A percentile compares a stretch with the other conserved stretches of the same genome.
phyloP scores from a whole-genome alignment of 768 basidiomycete genomes.

The Kwoniella dejecticola region DNA sequence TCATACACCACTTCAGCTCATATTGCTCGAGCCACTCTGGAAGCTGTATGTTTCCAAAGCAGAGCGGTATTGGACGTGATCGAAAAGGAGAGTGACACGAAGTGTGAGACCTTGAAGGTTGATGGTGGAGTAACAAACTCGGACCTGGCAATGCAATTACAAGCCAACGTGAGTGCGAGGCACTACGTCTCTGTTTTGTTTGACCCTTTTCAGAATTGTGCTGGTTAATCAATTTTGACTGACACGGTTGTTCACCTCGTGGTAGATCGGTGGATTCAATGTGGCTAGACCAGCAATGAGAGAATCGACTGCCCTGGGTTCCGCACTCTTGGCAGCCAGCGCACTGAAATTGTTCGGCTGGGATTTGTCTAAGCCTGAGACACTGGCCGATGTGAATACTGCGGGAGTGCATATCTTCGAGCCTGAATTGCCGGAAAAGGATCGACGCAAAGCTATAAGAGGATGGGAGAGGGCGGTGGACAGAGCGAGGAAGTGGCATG shows the following conservation, averaged over 20 bases:
- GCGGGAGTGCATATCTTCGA: conserved; percentile 73
- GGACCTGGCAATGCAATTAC: conserved; percentile 60
- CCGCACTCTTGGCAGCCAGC: conserved; percentile 87
- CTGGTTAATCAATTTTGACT: neutral
- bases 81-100: conserved; percentile 76
- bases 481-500: conserved; percentile 79
- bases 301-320: conserved; percentile 94
- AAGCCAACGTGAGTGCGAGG: conserved; percentile 49
- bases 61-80: conserved; percentile 93
- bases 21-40: conserved; percentile 90
- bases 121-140: conserved; percentile 65
- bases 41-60: conserved; percentile 95
- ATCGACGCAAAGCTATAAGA: conserved; percentile 68
- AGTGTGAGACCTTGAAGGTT: conserved; percentile 83
- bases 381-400: conserved; percentile 82
- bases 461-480: conserved; percentile 90
- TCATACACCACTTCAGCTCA: conserved; percentile 67
- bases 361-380: conserved; percentile 81
- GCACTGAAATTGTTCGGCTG: conserved; percentile 88
- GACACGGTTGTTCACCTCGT: conserved; percentile 51
- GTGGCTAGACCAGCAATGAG: conserved; percentile 94
- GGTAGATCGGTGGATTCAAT: conserved; percentile 86
- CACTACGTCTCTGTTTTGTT: neutral
- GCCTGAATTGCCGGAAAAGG: conserved; percentile 62
- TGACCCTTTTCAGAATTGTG: neutral